Conservation (phyloP, 352 stramenopile species). For the Phytophthora hybrid region DNA sequence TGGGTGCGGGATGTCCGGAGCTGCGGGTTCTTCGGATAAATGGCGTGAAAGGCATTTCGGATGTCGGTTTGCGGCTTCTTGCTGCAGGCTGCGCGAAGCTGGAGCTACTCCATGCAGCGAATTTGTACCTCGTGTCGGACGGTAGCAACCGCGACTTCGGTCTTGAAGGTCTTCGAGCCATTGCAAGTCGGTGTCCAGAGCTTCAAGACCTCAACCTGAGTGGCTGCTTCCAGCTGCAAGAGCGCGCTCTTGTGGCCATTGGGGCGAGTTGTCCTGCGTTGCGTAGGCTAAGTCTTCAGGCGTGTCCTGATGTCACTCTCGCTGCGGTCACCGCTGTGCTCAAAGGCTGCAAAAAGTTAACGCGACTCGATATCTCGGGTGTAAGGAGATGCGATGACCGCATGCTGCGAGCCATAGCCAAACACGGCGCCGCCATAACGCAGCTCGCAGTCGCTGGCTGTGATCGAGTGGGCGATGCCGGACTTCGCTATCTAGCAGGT, state of each 20-base stretch:
- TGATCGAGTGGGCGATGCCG: conserved; percentile 66
- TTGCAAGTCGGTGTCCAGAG: conserved; percentile 66
- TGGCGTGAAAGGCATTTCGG: conserved; percentile 79
- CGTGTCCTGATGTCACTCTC: conserved; percentile 86
- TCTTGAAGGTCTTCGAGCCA: conserved; percentile 91
- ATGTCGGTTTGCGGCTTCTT: conserved; percentile 88
- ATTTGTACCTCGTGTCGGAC: conserved; percentile 93
- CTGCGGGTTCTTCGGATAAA: conserved; percentile 55
- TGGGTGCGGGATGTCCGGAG: conserved; percentile 49
- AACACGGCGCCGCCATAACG: conserved; percentile 40
- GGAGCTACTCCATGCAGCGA: conserved; percentile 71
- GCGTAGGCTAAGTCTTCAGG: conserved; percentile 76
- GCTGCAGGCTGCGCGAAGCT: conserved; percentile 86
- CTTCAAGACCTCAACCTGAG: conserved; percentile 66
- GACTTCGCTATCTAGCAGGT: conserved; percentile 55
- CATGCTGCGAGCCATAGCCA: conserved; percentile 59
- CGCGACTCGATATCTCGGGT: conserved; percentile 61
- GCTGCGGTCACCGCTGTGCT: conserved; percentile 70
- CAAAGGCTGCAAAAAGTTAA: conserved; percentile 56
- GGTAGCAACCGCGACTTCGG: conserved; percentile 93
- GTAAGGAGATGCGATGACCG: conserved; percentile 69
- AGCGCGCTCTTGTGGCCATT: conserved; percentile 85
- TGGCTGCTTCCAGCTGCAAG: conserved; percentile 87
- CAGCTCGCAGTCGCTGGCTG: conserved; percentile 74
- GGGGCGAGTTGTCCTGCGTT: conserved; percentile 61